A percentile compares a stretch with the other conserved stretches of the same genome.
These are phyloP conservation scores for Flammula alnicola DNA, from an alignment of 1,284 basidiomycete species.

Conservation along the genomic window DNA sequence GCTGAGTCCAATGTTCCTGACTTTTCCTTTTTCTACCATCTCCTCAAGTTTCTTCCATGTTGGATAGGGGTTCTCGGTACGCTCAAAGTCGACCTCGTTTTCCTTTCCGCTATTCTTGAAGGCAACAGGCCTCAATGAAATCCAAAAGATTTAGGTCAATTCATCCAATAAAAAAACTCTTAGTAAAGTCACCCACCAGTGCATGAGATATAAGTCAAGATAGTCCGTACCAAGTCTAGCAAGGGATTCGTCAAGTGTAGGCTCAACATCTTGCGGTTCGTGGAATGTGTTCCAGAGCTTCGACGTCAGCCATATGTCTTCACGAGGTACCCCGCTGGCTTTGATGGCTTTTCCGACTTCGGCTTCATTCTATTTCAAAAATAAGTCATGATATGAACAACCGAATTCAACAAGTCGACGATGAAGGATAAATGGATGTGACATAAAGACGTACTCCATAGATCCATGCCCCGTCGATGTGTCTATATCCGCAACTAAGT, in stretches of 20 bases:
- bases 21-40: conserved; percentile 76
- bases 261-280: conserved; percentile 68
- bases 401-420: no score
- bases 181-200: no score
- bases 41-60: conserved; percentile 89
- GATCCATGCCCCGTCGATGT: conserved; percentile 79
- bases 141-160: no score
- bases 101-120: conserved; percentile 60
- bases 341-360: conserved; percentile 77
- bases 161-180: no score
- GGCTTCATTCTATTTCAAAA: conserved; percentile 62
- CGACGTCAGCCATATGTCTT: conserved; percentile 71
- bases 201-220: conserved; percentile 81
- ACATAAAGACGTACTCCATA: conserved; percentile 60
- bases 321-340: conserved; percentile 58
- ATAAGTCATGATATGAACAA: no score
- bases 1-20: conserved; percentile 85
- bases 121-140: conserved; percentile 78
- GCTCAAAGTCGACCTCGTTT: conserved; percentile 54
- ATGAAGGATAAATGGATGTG: no score
- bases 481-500: conserved; percentile 65
- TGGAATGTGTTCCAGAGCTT: conserved; percentile 77
- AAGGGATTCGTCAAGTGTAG: conserved; percentile 71
- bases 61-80: conserved; percentile 77
- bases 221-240: conserved; percentile 73